Conservation (phyloP, 192 early-diverging fungal genomes). For the Umbelopsis ramanniana region DNA sequence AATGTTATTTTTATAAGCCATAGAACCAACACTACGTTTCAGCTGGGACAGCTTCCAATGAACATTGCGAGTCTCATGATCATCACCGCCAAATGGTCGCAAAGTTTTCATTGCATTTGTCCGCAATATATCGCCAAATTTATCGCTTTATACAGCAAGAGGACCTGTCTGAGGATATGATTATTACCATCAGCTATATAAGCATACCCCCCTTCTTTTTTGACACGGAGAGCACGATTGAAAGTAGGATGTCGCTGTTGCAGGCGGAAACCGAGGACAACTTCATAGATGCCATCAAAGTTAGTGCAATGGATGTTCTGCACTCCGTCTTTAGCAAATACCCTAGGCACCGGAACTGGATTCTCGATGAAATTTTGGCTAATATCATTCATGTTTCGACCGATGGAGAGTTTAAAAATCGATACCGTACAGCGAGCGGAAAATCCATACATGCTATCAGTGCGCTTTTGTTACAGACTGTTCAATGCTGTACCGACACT, state of each 20-base stretch:
- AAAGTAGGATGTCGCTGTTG: not conserved
- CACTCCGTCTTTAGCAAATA: conserved; percentile 55
- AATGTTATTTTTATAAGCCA: not conserved
- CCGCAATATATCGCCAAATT: not conserved
- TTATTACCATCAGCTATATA: conserved; percentile 54
- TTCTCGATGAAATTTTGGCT: conserved; percentile 86
- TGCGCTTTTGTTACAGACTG: conserved; percentile 73
- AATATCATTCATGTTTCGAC: conserved; percentile 72
- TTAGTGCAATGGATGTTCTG: conserved; percentile 30
- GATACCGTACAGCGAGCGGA: conserved; percentile 62
- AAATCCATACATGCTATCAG: conserved; percentile 72
- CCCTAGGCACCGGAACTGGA: conserved; percentile 70
- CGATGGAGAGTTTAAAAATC: conserved; percentile 52
- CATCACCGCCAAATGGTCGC: not conserved
- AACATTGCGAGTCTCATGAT: not conserved
- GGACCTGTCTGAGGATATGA: conserved; percentile 49
- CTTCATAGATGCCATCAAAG: conserved; percentile 34
- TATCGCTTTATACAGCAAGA: conserved; percentile 31
- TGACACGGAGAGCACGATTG: conserved; percentile 24
- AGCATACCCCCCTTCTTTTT: conserved; percentile 57
- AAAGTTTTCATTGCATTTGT: not conserved
- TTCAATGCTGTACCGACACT: conserved; percentile 55
- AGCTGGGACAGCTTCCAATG: not conserved
- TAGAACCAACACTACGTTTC: not conserved
- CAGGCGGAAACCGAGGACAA: not conserved